These are phyloP conservation scores for Cladophialophora exuberans DNA, from an alignment of 2,329 filamentous ascomycete genomes.

Conservation along the genomic window DNA sequence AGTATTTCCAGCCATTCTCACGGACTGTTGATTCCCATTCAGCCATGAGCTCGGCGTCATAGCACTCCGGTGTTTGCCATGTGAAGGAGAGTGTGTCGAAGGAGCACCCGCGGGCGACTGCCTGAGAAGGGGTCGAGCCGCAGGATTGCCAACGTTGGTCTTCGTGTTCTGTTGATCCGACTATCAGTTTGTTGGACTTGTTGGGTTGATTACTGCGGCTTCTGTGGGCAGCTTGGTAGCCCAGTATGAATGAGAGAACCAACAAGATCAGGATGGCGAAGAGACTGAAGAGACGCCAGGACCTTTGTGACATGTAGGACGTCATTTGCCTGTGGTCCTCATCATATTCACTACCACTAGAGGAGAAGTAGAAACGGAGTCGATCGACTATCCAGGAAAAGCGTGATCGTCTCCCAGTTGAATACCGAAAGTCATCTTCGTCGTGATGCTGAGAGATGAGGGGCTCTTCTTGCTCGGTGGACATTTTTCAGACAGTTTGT, in stretches of 20 bases:
- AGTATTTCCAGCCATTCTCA: not conserved
- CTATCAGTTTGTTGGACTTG: not conserved
- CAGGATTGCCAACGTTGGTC: not conserved
- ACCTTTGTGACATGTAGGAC: not conserved
- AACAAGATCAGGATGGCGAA: not conserved
- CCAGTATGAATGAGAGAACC: not conserved
- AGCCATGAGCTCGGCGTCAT: not conserved
- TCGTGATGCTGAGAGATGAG: not conserved
- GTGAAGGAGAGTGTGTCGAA: slow-evolving; percentile 4
- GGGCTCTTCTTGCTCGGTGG: not conserved
- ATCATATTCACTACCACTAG: not conserved
- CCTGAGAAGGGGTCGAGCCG: not conserved
- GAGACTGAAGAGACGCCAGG: not conserved
- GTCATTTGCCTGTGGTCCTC: not conserved
- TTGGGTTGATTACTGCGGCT: not conserved
- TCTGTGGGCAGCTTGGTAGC: not conserved
- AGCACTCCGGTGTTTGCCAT: slow-evolving; percentile 1
- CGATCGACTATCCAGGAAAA: not conserved
- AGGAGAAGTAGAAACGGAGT: not conserved
- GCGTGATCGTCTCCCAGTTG: not conserved
- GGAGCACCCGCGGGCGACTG: not conserved
- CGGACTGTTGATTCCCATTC: not conserved
- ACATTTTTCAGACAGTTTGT: not conserved
- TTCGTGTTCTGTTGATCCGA: not conserved
- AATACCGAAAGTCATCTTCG: not conserved